Evolutionary conservation across 805 yeast genomes (phyloP).

Genomic region (Zygoascus bituminiphila): DNA sequence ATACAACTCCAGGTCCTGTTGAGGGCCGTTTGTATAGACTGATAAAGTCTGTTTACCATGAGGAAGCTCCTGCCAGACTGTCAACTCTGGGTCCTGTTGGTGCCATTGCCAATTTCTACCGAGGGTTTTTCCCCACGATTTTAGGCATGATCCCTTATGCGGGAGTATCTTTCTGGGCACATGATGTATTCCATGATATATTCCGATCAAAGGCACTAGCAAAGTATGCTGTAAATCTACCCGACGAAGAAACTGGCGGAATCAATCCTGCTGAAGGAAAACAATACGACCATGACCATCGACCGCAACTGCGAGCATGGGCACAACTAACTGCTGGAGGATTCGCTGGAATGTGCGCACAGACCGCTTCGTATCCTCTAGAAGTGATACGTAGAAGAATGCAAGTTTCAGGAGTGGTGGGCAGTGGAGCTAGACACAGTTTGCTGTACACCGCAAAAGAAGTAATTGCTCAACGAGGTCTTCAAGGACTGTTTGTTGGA

Average conservation of each 20-base stretch:
- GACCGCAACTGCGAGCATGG: slow-evolving; percentile 69
- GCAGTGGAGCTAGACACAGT: slow-evolving; percentile 33
- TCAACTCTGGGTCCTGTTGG: neutral
- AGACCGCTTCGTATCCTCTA: slow-evolving; percentile 93
- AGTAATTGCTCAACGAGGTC: slow-evolving; percentile 67
- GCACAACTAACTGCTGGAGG: slow-evolving; percentile 95
- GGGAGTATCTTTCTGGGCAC: slow-evolving; percentile 93
- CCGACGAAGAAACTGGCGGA: slow-evolving; percentile 10
- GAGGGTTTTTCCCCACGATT: slow-evolving; percentile 92
- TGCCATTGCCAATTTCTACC: slow-evolving; percentile 61
- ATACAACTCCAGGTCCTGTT: slow-evolving; percentile 38
- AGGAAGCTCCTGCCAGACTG: slow-evolving; percentile 11
- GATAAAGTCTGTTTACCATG: slow-evolving; percentile 25
- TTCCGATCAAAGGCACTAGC: slow-evolving; percentile 55
- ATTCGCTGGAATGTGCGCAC: slow-evolving; percentile 88
- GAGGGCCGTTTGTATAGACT: slow-evolving; percentile 22
- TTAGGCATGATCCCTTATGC: slow-evolving; percentile 97
- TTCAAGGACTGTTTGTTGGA: slow-evolving; percentile 88
- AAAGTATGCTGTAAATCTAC: slow-evolving; percentile 32
- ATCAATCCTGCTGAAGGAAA: slow-evolving; percentile 16
- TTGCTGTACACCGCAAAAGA: slow-evolving; percentile 34
- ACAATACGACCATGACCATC: slow-evolving; percentile 29
- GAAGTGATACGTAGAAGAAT: slow-evolving; percentile 90
- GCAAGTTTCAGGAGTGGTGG: slow-evolving; percentile 84
- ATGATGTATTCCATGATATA: slow-evolving; percentile 82